Conservation (phyloP, 163 green algal genomes). For the Smithsoniella earleae region DNA sequence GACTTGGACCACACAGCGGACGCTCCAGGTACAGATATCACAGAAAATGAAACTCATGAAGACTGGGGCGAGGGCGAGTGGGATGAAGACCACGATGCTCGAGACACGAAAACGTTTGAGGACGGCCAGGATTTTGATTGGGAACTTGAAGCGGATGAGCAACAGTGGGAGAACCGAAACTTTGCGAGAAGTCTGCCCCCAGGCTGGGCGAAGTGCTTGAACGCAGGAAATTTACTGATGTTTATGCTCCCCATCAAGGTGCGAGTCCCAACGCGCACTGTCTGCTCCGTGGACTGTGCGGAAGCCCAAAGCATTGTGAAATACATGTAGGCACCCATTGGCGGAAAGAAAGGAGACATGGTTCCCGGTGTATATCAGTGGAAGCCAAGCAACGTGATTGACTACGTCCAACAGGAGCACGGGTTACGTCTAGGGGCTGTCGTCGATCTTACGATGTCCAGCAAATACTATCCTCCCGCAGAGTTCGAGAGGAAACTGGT, state of each 20-base stretch:
- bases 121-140: not conserved
- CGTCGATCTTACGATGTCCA: conserved; percentile 74
- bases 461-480: conserved; percentile 63
- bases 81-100: not conserved
- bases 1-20: not conserved
- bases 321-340: conserved; percentile 2
- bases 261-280: not conserved
- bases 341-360: not conserved
- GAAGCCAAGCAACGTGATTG: not conserved
- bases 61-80: not conserved
- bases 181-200: conserved; percentile 6
- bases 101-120: not conserved
- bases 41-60: not conserved
- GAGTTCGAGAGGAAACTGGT: conserved; percentile 28
- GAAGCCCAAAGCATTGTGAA: not conserved
- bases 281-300: not conserved
- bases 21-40: not conserved
- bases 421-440: conserved; percentile 51
- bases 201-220: conserved; percentile 24
- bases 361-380: conserved; percentile 11
- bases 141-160: not conserved
- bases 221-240: not conserved
- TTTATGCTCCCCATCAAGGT: not conserved
- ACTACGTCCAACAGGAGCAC: not conserved
- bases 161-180: conserved; percentile 3